Base-by-base conservation (phyloP, 768 basidiomycete genomes). In the Tylopilus vinaceipallidus region DNA sequence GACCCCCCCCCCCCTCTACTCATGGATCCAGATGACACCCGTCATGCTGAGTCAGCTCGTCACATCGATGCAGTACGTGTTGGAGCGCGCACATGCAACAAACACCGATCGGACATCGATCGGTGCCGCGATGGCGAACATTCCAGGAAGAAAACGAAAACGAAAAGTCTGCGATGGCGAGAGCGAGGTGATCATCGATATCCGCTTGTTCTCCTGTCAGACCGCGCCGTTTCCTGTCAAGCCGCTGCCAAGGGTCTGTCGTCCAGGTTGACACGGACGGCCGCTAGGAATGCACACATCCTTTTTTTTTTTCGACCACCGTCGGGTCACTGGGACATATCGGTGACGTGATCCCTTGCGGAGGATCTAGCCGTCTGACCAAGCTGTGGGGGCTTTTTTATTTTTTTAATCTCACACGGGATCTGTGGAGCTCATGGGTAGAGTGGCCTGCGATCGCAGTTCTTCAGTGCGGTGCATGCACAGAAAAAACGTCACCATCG, bases 211-310 rank as follows among this genome's bases (percentile, higher is more conserved):
- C 10, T 3, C 33, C 41, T 42, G 54, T 56, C 36, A 40, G 22
- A 12, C 19, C 49, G n/a, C 29, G 22, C 30, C 46, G 13, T 23
- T 26, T 23, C 33, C 11, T 22, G 49, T 52, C 54, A 35, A 41
- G 51, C 36, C 45, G 44, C 39, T 35, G 41, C 16, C 45, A 32
- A 47, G 50, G 41, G 33, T 33, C n/a, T 59, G 57, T 55, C 57
- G 11, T 22, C 13, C 24, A n/a, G 26, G 33, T 4, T 40, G 45
- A 48, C 52, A 23, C 24, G 34, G 19, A 24, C 50, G 46, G 43
- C 14, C 27, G 17, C 12, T 26, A 20, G 30, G n/a, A 17, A 24
- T 58, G 12, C 32, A 57, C 49, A 57, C n/a, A n/a, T n/a, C n/a
- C n/a, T n/a, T n/a, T n/a, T n/a, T n/a, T n/a, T n/a, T n/a, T n/a